A percentile compares a stretch with the other conserved stretches of the same genome.
Conservation (phyloP, 306 rosid genomes). For the Acmispon strigosus region DNA sequence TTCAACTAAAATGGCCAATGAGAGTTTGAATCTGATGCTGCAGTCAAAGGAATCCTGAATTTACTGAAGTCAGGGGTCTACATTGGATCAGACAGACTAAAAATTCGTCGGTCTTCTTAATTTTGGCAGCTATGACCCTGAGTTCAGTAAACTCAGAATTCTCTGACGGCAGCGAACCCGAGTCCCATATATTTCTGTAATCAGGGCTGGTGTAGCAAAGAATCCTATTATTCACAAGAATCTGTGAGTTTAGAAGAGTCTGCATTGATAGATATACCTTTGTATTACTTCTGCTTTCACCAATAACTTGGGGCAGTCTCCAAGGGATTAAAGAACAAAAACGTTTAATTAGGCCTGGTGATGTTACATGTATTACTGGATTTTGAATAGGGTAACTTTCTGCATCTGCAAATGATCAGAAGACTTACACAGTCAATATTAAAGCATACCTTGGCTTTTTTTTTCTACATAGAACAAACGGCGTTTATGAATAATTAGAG, state of each 20-base stretch:
- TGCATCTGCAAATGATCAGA: conserved; percentile 25
- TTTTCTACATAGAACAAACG: neutral
- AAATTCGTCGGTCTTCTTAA: too few species aligned
- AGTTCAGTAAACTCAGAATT: too few species aligned
- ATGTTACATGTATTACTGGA: neutral
- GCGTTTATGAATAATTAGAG: neutral
- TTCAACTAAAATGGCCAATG: too few species aligned
- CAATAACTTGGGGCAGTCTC: conserved; percentile 9
- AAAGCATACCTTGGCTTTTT: neutral
- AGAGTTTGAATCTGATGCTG: too few species aligned
- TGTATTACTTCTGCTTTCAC: conserved; percentile 12
- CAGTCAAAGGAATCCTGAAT: too few species aligned
- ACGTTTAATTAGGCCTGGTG: conserved; percentile 4
- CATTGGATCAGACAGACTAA: too few species aligned
- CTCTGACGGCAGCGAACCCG: too few species aligned
- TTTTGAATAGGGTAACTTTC: conserved; percentile 6
- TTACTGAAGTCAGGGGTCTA: too few species aligned
- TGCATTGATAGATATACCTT: conserved; percentile 38
- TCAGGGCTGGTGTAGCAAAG: too few species aligned
- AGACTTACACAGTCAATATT: neutral
- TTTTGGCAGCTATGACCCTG: too few species aligned
- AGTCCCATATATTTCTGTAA: too few species aligned
- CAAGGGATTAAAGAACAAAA: conserved; percentile 24
- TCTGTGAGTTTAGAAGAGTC: neutral
- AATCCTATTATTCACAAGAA: too few species aligned